These are phyloP conservation scores for Paragyromitra xinjiangensis DNA, from an alignment of 495 filamentous ascomycete species.

Conservation along the genomic window DNA sequence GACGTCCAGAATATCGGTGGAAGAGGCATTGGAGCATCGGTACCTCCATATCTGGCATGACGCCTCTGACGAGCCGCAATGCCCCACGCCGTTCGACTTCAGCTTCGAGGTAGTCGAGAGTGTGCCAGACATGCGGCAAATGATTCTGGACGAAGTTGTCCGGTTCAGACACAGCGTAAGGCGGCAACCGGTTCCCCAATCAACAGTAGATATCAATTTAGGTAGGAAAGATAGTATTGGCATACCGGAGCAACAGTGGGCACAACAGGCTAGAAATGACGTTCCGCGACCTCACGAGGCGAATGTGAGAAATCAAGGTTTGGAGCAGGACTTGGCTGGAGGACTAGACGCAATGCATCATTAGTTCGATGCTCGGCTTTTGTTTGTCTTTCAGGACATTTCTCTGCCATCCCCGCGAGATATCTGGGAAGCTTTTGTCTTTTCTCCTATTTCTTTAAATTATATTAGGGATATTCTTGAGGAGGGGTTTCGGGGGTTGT, in stretches of 20 bases:
- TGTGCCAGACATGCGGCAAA: constrained; percentile 89
- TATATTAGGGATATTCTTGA: constrained; percentile 34
- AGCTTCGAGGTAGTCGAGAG: constrained; percentile 96
- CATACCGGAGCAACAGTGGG: constrained; percentile 73
- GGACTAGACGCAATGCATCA: constrained; percentile 72
- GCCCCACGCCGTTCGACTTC: constrained; percentile 95
- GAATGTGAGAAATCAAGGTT: constrained; percentile 60
- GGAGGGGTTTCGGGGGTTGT: constrained; percentile 14
- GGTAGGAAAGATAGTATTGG: constrained; percentile 69
- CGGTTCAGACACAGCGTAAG: constrained; percentile 81
- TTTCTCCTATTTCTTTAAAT: constrained; percentile 48
- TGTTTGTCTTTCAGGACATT: constrained; percentile 20
- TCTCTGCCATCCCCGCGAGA: constrained; percentile 33
- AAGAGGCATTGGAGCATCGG: constrained; percentile 91
- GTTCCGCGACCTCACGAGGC: constrained; percentile 81
- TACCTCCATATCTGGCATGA: constrained; percentile 99
- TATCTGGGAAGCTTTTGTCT: constrained; percentile 39
- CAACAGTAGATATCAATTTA: constrained; percentile 58
- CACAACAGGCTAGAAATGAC: constrained; percentile 75
- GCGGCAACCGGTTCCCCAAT: constrained; percentile 67
- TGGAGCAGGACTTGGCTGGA: constrained; percentile 86
- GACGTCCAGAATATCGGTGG: constrained; percentile 86
- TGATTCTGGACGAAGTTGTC: constrained; percentile 93
- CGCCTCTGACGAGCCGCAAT: constrained; percentile 90
- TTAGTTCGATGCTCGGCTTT: constrained; percentile 40